Base-by-base conservation (phyloP, 1,284 basidiomycete genomes). In the Austroboletus olivaceoglutinosus region DNA sequence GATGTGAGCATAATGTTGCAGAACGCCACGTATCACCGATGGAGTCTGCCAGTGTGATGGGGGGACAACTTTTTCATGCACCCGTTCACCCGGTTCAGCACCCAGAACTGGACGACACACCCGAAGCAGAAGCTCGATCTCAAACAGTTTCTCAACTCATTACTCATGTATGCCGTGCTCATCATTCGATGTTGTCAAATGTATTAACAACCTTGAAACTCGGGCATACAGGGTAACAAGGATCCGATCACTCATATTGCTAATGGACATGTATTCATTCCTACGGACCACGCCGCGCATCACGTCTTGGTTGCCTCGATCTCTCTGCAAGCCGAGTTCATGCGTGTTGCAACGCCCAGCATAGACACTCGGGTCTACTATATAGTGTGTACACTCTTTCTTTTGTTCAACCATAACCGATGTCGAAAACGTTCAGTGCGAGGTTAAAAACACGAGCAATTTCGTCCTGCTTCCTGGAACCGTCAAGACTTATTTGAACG, bases 401-500 rank as follows among this genome's bases (percentile, higher is more conserved):
- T n/a, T 10, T 30, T 8, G 4, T 18, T n/a, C 2, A n/a, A 1
- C 5, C 6, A 16, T 22, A 30, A 39, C 50, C 12, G 39, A 51
- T 18, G 7, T 25, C 10, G 7, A 38, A 13, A 11, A 23, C 15
- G 1, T 18, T 15, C 18, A 66, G 64, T 64, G 61, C 27, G 51
- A 56, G 5, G 49, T 66, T 16, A 47, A 51, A 37, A 62, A 64
- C 34, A 51, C 49, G 0, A 66, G 52, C 30, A 48, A 57, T 11
- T 54, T 56, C 5, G 45, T 55, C n/a, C 39, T 62, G 5, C 49
- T 62, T 12, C 58, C 60, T 4, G 61, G 64, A 4, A 55, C 37
- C 1, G 44, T 64, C 43, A 62, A 63, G n/a, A 27, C 43, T 5
- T 58, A 58, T 40, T n/a, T 66, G 38, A 60, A 62, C 45, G 50